These are phyloP conservation scores for Ophiostoma montium DNA, from an alignment of 2,329 filamentous ascomycete species.

Conservation along the genomic window DNA sequence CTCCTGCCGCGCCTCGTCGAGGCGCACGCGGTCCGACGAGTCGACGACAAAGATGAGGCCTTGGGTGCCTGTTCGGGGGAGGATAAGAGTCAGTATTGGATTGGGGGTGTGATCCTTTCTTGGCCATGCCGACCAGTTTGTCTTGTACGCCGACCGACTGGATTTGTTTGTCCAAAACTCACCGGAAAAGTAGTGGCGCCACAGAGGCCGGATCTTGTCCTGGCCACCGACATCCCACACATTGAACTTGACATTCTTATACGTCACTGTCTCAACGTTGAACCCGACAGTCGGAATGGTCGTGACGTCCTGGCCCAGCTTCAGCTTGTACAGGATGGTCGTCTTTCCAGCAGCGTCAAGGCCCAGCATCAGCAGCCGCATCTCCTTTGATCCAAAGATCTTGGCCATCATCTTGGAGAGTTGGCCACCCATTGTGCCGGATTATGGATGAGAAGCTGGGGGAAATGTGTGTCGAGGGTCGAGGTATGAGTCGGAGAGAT, in stretches of 20 bases:
- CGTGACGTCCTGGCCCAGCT: constrained; percentile 94
- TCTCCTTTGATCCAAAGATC: constrained; percentile 98
- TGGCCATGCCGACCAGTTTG: too few relatives aligned
- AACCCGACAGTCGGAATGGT: constrained; percentile 98
- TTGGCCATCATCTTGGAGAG: constrained; percentile 95
- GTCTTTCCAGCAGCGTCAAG: constrained; percentile 98
- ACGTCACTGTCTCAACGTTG: constrained; percentile 97
- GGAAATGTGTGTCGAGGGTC: neutral
- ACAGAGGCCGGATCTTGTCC: constrained; percentile 95
- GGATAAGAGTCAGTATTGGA: too few relatives aligned
- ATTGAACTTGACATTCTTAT: constrained; percentile 99
- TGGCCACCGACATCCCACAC: constrained; percentile 98
- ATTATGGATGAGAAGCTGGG: neutral
- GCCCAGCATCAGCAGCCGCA: constrained; percentile 96
- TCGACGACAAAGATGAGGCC: constrained; percentile 98
- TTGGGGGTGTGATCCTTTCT: too few relatives aligned
- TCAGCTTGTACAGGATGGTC: constrained; percentile 97
- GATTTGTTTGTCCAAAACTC: constrained; percentile 19
- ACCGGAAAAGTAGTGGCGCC: constrained; percentile 94
- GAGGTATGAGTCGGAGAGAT: neutral
- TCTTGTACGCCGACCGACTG: too few relatives aligned
- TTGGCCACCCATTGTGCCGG: constrained; percentile 68
- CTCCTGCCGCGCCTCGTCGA: constrained; percentile 87
- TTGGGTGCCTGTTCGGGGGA: constrained; percentile 58
- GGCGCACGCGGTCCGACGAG: constrained; percentile 78